phyloP scores from a whole-genome alignment of 176 grass and related monocot species.

The Juncus effusus region DNA sequence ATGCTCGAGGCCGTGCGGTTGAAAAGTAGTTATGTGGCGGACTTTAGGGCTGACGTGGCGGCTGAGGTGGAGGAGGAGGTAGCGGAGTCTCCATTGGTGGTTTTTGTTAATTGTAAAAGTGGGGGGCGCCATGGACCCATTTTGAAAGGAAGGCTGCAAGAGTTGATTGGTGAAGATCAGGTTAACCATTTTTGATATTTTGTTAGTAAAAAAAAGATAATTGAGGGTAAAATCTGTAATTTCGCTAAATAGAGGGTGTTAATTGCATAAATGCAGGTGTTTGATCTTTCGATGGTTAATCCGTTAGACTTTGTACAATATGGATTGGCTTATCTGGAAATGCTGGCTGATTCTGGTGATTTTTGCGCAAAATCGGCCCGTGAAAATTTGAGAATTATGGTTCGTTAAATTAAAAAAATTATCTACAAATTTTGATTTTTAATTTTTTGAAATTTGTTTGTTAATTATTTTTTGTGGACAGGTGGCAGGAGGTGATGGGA shows the following conservation, averaged over 20 bases:
- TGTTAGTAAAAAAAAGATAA: neutral
- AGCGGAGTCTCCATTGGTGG: constrained; percentile 61
- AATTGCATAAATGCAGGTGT: constrained; percentile 53
- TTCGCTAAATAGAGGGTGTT: neutral
- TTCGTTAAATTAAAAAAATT: constrained; percentile 27
- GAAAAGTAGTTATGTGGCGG: constrained; percentile 13
- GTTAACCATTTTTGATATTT: constrained; percentile 25
- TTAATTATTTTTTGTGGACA: constrained; percentile 17
- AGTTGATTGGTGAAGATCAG: constrained; percentile 77
- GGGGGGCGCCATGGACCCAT: constrained; percentile 75
- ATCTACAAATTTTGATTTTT: constrained; percentile 1
- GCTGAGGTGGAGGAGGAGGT: constrained; percentile 49
- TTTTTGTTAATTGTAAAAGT: constrained; percentile 84
- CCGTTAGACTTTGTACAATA: constrained; percentile 82
- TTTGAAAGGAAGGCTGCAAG: constrained; percentile 76
- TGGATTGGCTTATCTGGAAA: constrained; percentile 73
- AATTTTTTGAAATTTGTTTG: neutral
- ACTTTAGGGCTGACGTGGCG: neutral
- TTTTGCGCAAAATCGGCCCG: constrained; percentile 52
- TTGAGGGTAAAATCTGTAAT: neutral
- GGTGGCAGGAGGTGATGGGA: constrained; percentile 92
- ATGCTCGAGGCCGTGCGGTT: constrained; percentile 46
- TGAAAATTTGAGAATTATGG: constrained; percentile 76
- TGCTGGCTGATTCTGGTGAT: constrained; percentile 60
- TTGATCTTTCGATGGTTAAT: constrained; percentile 72